These are phyloP conservation scores for Ceratobasidium sp. DNA, from an alignment of 1,284 basidiomycete species.

Conservation along the genomic window DNA sequence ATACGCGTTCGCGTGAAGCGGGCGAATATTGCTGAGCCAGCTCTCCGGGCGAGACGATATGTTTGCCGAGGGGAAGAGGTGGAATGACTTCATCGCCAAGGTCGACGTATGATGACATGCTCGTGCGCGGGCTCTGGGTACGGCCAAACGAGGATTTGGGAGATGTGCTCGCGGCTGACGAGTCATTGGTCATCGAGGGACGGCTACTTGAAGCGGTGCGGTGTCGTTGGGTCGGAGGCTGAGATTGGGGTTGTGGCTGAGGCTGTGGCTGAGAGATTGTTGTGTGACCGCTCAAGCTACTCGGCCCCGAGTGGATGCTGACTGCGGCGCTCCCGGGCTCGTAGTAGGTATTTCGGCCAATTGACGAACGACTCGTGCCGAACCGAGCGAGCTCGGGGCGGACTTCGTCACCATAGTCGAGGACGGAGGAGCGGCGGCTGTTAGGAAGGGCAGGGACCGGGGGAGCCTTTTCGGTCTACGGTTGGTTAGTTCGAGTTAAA, in stretches of 20 bases:
- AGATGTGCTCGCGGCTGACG: conserved; percentile 5
- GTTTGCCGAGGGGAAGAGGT: conserved; percentile 25
- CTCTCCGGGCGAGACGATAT: conserved; percentile 30
- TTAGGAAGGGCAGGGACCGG: conserved; percentile 25
- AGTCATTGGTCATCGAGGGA: conserved; percentile 20
- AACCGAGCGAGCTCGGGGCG: conserved; percentile 8
- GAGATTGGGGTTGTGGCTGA: not conserved
- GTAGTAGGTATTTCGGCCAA: not conserved
- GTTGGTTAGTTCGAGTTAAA: not conserved
- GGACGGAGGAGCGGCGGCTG: conserved; percentile 25
- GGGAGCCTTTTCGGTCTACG: conserved; percentile 29
- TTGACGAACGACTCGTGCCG: conserved; percentile 7
- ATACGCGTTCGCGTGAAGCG: not conserved
- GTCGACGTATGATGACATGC: conserved; percentile 30
- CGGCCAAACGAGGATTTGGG: conserved; percentile 32
- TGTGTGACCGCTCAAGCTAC: not conserved
- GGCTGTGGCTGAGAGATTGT: not conserved
- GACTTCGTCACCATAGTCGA: conserved; percentile 22
- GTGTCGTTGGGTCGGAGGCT: not conserved
- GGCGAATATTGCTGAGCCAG: conserved; percentile 14
- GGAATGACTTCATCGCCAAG: conserved; percentile 1
- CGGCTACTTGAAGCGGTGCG: not conserved
- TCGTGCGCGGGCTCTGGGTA: conserved; percentile 25
- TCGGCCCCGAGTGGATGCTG: conserved; percentile 3
- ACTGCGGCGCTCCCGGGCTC: not conserved